A percentile compares a stretch with the other conserved stretches of the same genome.
These are phyloP conservation scores for Sinapis alba DNA, from an alignment of 441 rosid genomes.

Conservation along the genomic window DNA sequence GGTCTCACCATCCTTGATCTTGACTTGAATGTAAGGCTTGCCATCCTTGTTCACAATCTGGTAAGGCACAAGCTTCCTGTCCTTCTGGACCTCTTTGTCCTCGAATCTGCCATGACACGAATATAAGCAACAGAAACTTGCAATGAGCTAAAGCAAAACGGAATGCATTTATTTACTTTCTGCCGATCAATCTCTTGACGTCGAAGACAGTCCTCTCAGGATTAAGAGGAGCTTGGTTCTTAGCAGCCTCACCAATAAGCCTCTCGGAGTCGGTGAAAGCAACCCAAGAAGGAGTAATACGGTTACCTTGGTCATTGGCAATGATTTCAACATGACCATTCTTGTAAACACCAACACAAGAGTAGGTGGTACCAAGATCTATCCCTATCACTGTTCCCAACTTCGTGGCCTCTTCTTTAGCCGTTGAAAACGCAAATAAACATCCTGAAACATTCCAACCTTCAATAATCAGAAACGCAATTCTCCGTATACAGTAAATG, in stretches of 20 bases:
- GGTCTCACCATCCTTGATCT: constrained; percentile 90
- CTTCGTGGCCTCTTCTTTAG: constrained; percentile 91
- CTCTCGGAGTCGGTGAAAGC: constrained; percentile 93
- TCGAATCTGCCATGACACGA: constrained; percentile 55
- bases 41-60: constrained; percentile 93
- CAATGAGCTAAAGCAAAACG: background rate
- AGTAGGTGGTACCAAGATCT: constrained; percentile 92
- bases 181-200: constrained; percentile 92
- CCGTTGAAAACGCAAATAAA: constrained; percentile 63
- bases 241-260: constrained; percentile 95
- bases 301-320: constrained; percentile 99
- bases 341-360: constrained; percentile 99
- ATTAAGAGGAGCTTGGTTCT: constrained; percentile 88
- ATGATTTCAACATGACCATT: constrained; percentile 97
- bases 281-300: constrained; percentile 97
- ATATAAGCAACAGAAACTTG: background rate
- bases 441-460: constrained; percentile 49
- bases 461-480: constrained; percentile 13
- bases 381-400: constrained; percentile 96
- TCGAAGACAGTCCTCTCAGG: constrained; percentile 84
- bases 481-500: background rate
- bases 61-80: constrained; percentile 89
- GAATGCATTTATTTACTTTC: constrained; percentile 59
- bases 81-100: constrained; percentile 94
- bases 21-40: constrained; percentile 91